Conservation (phyloP, 768 basidiomycete species). For the Strobilomyces confusus region DNA sequence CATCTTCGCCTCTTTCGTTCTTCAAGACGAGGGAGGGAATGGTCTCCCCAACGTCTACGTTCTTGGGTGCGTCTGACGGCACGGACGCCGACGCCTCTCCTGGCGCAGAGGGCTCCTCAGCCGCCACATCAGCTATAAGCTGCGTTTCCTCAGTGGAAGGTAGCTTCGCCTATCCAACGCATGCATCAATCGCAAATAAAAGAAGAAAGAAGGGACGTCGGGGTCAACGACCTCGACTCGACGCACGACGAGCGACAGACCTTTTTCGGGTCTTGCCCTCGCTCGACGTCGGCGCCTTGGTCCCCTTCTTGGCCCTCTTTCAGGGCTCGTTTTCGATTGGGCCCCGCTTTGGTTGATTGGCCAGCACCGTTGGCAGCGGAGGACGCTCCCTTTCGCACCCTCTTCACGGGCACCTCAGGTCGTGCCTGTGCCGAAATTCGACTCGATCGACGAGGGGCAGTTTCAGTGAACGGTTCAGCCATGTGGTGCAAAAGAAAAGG, state of each 20-base stretch:
- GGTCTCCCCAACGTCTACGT: conserved; percentile 68
- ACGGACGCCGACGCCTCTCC: conserved; percentile 3
- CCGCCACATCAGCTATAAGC: background rate
- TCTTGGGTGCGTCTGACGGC: background rate
- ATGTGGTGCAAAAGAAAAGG: conserved; percentile 1
- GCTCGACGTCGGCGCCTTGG: conserved; percentile 12
- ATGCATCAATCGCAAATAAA: background rate
- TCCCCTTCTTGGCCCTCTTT: conserved; percentile 9
- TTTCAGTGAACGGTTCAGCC: conserved; percentile 8
- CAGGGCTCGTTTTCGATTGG: conserved; percentile 32
- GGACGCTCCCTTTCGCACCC: conserved; percentile 14
- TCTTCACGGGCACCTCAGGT: conserved; percentile 23
- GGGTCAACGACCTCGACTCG: background rate
- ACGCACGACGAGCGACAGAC: conserved; percentile 13
- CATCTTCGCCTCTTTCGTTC: conserved; percentile 80
- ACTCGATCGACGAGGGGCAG: conserved; percentile 51
- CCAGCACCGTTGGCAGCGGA: conserved; percentile 5
- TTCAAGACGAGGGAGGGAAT: conserved; percentile 74
- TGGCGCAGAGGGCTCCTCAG: conserved; percentile 1
- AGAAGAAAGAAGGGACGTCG: background rate
- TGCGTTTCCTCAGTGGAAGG: conserved; percentile 11
- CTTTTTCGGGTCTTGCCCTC: conserved; percentile 24
- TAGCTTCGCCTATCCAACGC: conserved; percentile 15
- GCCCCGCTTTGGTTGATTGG: conserved; percentile 31
- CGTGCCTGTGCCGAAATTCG: conserved; percentile 50